Base-by-base conservation (phyloP, 768 basidiomycete genomes). In the Amylocystis lapponica region DNA sequence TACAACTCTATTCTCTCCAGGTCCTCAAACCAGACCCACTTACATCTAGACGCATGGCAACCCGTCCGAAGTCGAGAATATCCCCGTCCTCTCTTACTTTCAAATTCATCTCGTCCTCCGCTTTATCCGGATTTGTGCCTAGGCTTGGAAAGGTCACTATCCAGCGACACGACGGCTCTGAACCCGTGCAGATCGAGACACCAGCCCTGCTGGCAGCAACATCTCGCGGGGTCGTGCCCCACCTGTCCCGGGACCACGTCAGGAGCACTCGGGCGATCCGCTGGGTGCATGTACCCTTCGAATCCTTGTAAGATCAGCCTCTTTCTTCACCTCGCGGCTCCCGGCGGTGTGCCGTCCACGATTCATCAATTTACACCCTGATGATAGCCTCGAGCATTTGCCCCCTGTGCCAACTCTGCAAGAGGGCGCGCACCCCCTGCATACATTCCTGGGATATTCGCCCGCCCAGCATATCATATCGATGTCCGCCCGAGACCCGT, bases 271-370 rank as follows among this genome's bases (percentile, higher is more conserved):
- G 63, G 8, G 70, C 77, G 1, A 72, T 86, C 25, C 69, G 60
- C 45, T 86, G 83, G 76, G 61, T 85, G 0, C 73, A 84, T 47
- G 64, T 89, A 0, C 79, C 87, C 1, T 90, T 89, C 54, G 88
- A 91, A 63, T 74, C 80, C 16, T 91, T 90, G 88, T 90, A 62
- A 75, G 81, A 40, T n/a, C 13, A 13, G 72, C 20, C 38, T 21
- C 39, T 22, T 4, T 22, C 35, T 53, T 37, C 14, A 13, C 22
- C 12, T 45, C 23, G 21, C 17, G 13, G 32, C 11, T n/a, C n/a
- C 25, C 27, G n/a, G 27, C 25, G 12, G 29, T 47, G 29, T 22
- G 22, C 17, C 20, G 12, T 4, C 16, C 23, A 19, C 27, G 27
- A 9, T 9, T 9, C 31, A 14, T 6, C 13, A 33, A 33, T 33